Evolutionary conservation across 768 basidiomycete species (phyloP), one percentile per base, ranked within the genome.

Genomic region (Glaciozyma martinii): DNA sequence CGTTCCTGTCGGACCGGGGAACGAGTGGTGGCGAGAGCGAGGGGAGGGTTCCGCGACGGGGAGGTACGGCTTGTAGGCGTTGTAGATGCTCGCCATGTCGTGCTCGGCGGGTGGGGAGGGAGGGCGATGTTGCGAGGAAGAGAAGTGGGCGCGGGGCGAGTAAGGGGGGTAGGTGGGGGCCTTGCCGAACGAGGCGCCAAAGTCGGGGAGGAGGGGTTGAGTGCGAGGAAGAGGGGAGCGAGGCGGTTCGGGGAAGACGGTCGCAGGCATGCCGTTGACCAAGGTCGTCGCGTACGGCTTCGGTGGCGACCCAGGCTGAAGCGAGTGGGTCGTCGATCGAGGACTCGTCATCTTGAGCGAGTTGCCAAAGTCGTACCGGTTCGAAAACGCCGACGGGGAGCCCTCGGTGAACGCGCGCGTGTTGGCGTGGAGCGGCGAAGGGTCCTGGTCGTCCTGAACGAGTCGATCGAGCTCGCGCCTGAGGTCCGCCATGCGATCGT

Each of bases 401-500:
- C 59, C 71, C 63, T 58, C 74, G 53, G 47, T 72, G 72, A 50
- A 74, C 50, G 56, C 71, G 69, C 58, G 63, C 62, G 59, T 23
- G 56, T 59, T 64, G 56, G 56, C 56, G 47, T 37, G 54, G 29
- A 66, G n/a, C 49, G 56, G 55, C 29, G 65, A 27, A 52, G 56
- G 58, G 30, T 72, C 68, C 46, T 67, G 65, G 32, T 69, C 68
- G 60, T 78, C 76, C 56, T 77, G 71, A 21, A 75, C 83, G 60
- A 89, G 83, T 66, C 83, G 80, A 76, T 89, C 86, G 59, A 92
- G 79, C 74, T 83, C 84, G 69, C 76, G 82, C 66, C 82, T 77
- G 62, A 93, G 78, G 74, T 87, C 83, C 29, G 80, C 82, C 68
- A 88, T 80, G 57, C 83, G 76, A 66, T 79, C 78, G 13, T 76